A percentile compares a stretch with the other conserved stretches of the same genome.
Conservation (phyloP, 306 rosid genomes). For the Fragaria ananassa region DNA sequence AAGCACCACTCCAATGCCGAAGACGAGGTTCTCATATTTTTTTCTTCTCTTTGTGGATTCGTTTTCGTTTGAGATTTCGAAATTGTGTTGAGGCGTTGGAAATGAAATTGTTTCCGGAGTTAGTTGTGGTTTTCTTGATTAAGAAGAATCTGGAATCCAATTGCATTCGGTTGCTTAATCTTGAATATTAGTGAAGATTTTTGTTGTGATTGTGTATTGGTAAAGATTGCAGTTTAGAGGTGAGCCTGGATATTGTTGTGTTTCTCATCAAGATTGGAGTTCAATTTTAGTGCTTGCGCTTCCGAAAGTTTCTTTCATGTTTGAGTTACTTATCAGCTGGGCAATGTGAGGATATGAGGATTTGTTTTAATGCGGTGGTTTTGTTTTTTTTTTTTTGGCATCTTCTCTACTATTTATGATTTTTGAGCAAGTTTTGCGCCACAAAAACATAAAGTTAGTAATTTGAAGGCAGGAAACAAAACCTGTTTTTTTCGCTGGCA, state of each 20-base stretch:
- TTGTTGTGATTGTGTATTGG: conserved; percentile 6
- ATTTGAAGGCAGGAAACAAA: neutral
- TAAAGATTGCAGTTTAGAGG: conserved; percentile 1
- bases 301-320: neutral
- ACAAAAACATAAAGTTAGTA: neutral
- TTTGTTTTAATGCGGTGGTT: neutral
- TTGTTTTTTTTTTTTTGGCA: neutral
- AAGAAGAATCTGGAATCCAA: neutral
- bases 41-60: neutral
- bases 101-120: neutral
- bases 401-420: neutral
- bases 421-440: neutral
- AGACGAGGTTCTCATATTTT: conserved; percentile 63
- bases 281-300: neutral
- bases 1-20: conserved; percentile 96
- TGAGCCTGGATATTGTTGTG: neutral
- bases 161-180: neutral
- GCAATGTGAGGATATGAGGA: neutral
- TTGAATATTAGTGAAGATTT: neutral
- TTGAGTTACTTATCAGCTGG: neutral
- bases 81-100: neutral
- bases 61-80: neutral
- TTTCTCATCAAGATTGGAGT: neutral
- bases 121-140: neutral
- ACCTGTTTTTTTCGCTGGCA: neutral